Conservation (phyloP, 2,329 filamentous ascomycete genomes). For the Talaromyces sp. region DNA sequence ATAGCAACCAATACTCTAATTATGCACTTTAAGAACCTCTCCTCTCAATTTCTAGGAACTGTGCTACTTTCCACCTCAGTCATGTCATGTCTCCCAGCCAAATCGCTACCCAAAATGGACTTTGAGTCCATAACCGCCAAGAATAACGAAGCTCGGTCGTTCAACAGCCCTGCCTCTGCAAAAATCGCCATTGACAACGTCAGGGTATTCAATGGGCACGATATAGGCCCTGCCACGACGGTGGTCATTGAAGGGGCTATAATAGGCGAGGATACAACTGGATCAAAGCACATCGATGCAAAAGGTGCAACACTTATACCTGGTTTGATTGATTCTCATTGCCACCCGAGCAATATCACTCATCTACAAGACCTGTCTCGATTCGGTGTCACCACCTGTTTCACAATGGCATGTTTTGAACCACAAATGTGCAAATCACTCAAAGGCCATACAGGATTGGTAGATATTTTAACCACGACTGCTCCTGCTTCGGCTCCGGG, state of each 20-base stretch:
- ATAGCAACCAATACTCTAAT: no score
- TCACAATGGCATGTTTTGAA: slow-evolving; percentile 11
- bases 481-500: slow-evolving; percentile 6
- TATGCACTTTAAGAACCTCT: no score
- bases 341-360: slow-evolving; percentile 11
- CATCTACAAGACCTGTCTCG: slow-evolving; percentile 14
- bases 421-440: neutral
- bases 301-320: slow-evolving; percentile 17
- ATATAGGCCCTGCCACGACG: neutral
- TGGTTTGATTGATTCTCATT: slow-evolving; percentile 22
- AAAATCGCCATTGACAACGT: neutral
- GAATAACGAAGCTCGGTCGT: no score
- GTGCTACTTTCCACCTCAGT: no score
- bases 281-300: slow-evolving; percentile 12
- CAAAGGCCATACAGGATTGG: neutral
- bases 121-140: no score
- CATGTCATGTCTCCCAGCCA: no score
- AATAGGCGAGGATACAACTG: neutral
- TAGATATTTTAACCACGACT: slow-evolving; percentile 7
- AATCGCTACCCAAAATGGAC: no score
- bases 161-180: no score
- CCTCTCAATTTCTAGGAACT: no score
- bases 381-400: slow-evolving; percentile 19
- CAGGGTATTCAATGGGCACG: neutral
- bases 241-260: neutral